Evolutionary conservation across 257 asterid species (phyloP), one percentile per base, ranked within the genome.

Genomic region (Perilla frutescens): DNA sequence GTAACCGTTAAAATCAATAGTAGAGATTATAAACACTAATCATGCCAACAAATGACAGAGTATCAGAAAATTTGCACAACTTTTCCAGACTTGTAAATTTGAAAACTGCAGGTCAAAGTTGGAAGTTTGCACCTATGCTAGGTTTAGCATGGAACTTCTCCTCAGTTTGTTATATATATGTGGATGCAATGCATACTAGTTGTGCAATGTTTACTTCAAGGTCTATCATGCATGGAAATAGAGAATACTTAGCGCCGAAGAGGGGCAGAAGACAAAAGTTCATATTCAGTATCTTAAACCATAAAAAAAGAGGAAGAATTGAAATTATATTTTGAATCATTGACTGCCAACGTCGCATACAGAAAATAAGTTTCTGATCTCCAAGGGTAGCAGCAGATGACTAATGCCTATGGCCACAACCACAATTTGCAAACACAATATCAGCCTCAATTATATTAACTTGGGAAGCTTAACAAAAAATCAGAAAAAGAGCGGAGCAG

Each of bases 401-500:
- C 41, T 37, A 58, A 65, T 34, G 39, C 67, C 50, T 50, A 64
- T 7, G 66, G 45, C 36, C 58, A 61, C 20, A 45, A 54, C 15
- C 11, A 8, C 54, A 56, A 66, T 4, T 62, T 48, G 61, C 39
- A 77, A 68, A 15, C 55, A 71, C 53, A 26, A 72, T 44, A 48
- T 14, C 29, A 66, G 31, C 66, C 15, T 62, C 32, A 50, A 68
- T 53, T 57, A 29, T 45, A 68, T 69, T 66, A 39, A 50, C 72
- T 53, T 37, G 32, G 20, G 39, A 73, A 54, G 14, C 66, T 65
- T 59, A 14, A 68, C 39, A n/a, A 49, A 59, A 40, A 39, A 70
- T 36, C 45, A 55, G 73, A 56, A 54, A 56, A 76, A 71, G 54
- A 65, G 55, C 20, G 63, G 31, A 67, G 72, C 48, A 56, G 82